A percentile compares a stretch with the other conserved stretches of the same genome.
These are phyloP conservation scores for Leavenworthia alabamica DNA, from an alignment of 345 rosid genomes.

Conservation along the genomic window DNA sequence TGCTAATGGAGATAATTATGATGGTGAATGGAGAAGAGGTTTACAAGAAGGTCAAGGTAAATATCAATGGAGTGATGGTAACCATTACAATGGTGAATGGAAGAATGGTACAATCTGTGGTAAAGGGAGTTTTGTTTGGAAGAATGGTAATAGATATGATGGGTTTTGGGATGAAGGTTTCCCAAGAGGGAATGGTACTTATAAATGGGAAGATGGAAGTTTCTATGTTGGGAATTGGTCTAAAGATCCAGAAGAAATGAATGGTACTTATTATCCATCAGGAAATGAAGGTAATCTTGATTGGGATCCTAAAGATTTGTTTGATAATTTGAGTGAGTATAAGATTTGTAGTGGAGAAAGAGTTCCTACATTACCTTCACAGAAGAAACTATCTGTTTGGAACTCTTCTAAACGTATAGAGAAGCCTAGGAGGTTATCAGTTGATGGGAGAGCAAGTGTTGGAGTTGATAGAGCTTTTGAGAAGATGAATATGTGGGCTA, in stretches of 20 bases:
- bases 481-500: conserved; percentile 65
- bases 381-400: conserved; percentile 76
- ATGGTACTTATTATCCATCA: conserved; percentile 66
- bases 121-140: conserved; percentile 66
- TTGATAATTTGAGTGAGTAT: conserved; percentile 28
- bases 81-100: conserved; percentile 68
- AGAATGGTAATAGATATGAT: conserved; percentile 55
- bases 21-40: conserved; percentile 86
- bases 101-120: conserved; percentile 63
- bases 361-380: conserved; percentile 72
- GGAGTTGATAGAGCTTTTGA: conserved; percentile 67
- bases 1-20: conserved; percentile 70
- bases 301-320: conserved; percentile 70
- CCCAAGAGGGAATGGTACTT: conserved; percentile 78
- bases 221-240: conserved; percentile 86
- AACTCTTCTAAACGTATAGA: conserved; percentile 55
- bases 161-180: conserved; percentile 76
- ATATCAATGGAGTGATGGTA: conserved; percentile 62
- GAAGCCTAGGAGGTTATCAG: conserved; percentile 60
- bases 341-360: conserved; percentile 54
- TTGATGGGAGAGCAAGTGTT: conserved; percentile 79
- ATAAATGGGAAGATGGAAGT: conserved; percentile 72
- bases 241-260: conserved; percentile 64
- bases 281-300: conserved; percentile 39
- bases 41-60: conserved; percentile 74